Conservation (phyloP, 345 rosid species). For the Arabidopsis arenosa region DNA sequence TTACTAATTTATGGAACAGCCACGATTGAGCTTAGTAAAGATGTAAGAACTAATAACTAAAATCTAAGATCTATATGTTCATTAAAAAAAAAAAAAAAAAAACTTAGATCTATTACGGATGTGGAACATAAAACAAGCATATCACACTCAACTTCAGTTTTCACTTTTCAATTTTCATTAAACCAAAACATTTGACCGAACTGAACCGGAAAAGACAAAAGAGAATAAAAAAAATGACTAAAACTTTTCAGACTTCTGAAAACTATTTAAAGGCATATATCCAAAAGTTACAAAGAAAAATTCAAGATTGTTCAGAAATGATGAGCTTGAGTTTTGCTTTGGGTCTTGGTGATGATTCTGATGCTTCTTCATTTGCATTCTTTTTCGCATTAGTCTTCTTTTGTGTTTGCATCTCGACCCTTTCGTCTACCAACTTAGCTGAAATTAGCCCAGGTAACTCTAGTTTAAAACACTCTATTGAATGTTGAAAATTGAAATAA, state of each 20-base stretch:
- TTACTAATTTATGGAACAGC: too few species aligned
- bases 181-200: neutral
- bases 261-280: too few species aligned
- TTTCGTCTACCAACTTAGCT: slow-evolving; percentile 32
- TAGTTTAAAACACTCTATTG: neutral
- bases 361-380: neutral
- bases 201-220: neutral
- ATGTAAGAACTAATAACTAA: too few species aligned
- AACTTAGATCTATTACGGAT: too few species aligned
- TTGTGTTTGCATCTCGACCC: slow-evolving; percentile 31
- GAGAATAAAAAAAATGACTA: neutral
- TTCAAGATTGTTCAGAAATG: neutral
- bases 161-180: neutral
- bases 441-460: slow-evolving; percentile 46
- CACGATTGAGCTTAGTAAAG: too few species aligned
- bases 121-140: neutral
- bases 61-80: too few species aligned
- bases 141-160: neutral
- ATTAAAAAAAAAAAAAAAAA: too few species aligned
- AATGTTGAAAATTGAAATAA: neutral
- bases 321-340: neutral
- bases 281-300: too few species aligned
- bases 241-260: neutral
- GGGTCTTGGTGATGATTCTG: neutral
- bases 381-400: slow-evolving; percentile 4